Percentiles rank a stretch among this genome's conserved stretches.
These are phyloP conservation scores for Kluyveromyces lactis DNA, from an alignment of 805 yeast genomes.

Conservation along the genomic window DNA sequence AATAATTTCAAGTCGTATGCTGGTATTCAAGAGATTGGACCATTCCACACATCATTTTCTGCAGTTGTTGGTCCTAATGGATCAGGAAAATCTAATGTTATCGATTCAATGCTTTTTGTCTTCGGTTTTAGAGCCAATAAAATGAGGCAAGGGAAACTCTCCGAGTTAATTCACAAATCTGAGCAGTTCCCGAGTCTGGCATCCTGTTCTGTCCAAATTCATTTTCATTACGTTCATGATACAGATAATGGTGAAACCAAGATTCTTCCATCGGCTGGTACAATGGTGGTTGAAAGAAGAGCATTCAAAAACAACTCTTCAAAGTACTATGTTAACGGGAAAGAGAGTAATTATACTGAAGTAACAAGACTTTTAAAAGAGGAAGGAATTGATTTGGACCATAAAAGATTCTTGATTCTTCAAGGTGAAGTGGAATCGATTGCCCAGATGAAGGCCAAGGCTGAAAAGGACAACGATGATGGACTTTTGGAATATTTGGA, in stretches of 20 bases:
- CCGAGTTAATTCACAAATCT: constrained; percentile 89
- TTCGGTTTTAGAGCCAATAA: constrained; percentile 95
- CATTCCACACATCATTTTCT: constrained; percentile 86
- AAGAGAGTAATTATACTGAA: constrained; percentile 62
- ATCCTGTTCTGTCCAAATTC: constrained; percentile 85
- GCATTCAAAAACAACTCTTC: constrained; percentile 74
- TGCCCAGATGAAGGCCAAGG: constrained; percentile 98
- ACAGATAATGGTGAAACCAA: constrained; percentile 35
- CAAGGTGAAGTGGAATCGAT: constrained; percentile 99
- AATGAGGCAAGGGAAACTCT: constrained; percentile 92
- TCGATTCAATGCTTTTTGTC: constrained; percentile 91
- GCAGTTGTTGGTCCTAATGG: constrained; percentile 99
- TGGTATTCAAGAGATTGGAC: constrained; percentile 87
- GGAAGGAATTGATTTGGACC: constrained; percentile 89
- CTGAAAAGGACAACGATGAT: constrained; percentile 85
- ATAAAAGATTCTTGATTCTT: constrained; percentile 84
- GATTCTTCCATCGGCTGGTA: constrained; percentile 43
- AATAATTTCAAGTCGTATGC: constrained; percentile 93
- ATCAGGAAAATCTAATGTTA: constrained; percentile 94
- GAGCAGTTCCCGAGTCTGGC: constrained; percentile 56
- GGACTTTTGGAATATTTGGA: constrained; percentile 91
- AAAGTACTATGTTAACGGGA: constrained; percentile 65
- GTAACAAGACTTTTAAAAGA: constrained; percentile 67
- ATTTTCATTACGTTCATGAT: constrained; percentile 72
- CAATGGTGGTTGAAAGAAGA: constrained; percentile 65